phyloP scores from a whole-genome alignment of 1,139 yeast genomes.

The Yamadazyma diddensiae region DNA sequence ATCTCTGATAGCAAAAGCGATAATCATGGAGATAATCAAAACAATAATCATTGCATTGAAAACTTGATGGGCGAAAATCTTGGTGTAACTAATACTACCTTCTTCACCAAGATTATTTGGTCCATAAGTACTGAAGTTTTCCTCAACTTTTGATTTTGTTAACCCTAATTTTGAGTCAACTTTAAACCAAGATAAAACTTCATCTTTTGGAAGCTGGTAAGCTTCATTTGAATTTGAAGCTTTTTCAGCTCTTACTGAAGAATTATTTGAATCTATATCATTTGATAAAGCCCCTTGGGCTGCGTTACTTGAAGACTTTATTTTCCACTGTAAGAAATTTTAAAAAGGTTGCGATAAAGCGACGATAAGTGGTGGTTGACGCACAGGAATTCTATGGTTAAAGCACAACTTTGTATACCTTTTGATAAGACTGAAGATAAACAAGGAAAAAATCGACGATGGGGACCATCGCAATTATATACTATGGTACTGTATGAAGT shows the following conservation, averaged over 20 bases:
- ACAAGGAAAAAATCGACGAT: too few relatives aligned
- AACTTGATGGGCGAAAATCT: constrained; percentile 64
- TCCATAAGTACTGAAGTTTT: constrained; percentile 39
- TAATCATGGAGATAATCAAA: constrained; percentile 68
- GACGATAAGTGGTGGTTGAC: too few relatives aligned
- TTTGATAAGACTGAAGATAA: too few relatives aligned
- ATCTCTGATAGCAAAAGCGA: constrained; percentile 71
- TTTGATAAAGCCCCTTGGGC: too few relatives aligned
- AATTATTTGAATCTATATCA: not conserved
- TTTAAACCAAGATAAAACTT: constrained; percentile 23
- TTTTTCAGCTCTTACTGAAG: not conserved
- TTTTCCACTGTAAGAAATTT: constrained; percentile 10
- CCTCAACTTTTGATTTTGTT: constrained; percentile 30
- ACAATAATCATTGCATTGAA: constrained; percentile 83
- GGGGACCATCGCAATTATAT: too few relatives aligned
- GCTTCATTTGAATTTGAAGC: constrained; percentile 15
- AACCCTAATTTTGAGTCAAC: constrained; percentile 46
- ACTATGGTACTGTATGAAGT: too few relatives aligned
- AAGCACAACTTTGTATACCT: too few relatives aligned
- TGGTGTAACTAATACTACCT: constrained; percentile 51
- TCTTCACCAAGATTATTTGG: constrained; percentile 62
- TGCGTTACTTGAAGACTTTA: constrained; percentile 11
- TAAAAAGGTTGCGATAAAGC: too few relatives aligned
- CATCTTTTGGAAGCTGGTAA: constrained; percentile 29
- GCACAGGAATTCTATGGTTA: too few relatives aligned